Conservation (phyloP, 1,139 yeast genomes). For the Candida mesenterica region DNA sequence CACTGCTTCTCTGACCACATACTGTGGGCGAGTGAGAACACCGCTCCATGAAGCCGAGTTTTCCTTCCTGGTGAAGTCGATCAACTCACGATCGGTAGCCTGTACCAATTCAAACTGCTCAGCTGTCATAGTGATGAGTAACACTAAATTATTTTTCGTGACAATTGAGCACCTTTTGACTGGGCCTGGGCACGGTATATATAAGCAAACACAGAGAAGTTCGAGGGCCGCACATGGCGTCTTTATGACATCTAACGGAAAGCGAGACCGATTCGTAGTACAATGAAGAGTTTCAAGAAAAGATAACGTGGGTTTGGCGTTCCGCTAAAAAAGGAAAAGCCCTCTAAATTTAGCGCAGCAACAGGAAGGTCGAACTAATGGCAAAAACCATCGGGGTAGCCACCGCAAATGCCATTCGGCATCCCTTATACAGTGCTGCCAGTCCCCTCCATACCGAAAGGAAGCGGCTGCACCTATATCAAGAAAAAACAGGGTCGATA, state of each 20-base stretch:
- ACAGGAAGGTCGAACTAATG: too few species aligned
- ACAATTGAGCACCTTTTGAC: not conserved
- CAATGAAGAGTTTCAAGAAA: slow-evolving; percentile 1
- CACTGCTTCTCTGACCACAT: slow-evolving; percentile 48
- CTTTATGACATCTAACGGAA: slow-evolving; percentile 8
- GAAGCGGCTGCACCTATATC: too few species aligned
- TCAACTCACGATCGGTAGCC: slow-evolving; percentile 25
- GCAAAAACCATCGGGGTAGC: too few species aligned
- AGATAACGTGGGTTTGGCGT: too few species aligned
- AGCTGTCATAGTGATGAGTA: slow-evolving; percentile 2
- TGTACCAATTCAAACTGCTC: slow-evolving; percentile 13
- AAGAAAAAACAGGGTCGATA: too few species aligned
- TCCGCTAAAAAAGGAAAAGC: too few species aligned
- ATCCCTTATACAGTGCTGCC: too few species aligned
- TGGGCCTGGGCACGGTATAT: not conserved
- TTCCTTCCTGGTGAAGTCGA: slow-evolving; percentile 46
- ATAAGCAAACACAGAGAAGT: not conserved
- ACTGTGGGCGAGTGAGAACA: slow-evolving; percentile 43
- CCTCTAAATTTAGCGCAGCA: not conserved
- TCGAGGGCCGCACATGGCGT: not conserved
- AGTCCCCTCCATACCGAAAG: too few species aligned
- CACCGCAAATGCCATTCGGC: too few species aligned
- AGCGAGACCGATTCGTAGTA: slow-evolving; percentile 4
- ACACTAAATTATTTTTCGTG: too few species aligned
- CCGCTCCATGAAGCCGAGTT: slow-evolving; percentile 59